A percentile compares a stretch with the other conserved stretches of the same genome.
These are phyloP conservation scores for Scutellaria galericulata DNA, from an alignment of 257 asterid genomes.

Conservation along the genomic window DNA sequence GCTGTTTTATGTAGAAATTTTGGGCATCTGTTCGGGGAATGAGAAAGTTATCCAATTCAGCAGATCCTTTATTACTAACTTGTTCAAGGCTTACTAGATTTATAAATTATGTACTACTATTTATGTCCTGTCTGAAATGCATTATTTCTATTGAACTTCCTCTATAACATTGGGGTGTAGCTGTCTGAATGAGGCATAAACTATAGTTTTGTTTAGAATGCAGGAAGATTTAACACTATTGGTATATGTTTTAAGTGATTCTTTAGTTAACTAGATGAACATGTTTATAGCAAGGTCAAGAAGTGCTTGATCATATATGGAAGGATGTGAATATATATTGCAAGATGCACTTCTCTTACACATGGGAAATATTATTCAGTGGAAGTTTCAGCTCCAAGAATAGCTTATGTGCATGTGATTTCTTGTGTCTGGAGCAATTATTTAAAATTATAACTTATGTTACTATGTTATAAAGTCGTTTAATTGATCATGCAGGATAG, in stretches of 20 bases:
- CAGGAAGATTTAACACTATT: neutral
- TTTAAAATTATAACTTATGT: neutral
- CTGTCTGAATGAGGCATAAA: constrained; percentile 12
- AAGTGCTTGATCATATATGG: constrained; percentile 12
- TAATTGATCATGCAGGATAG: constrained; percentile 8
- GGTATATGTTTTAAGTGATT: neutral
- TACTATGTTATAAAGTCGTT: neutral
- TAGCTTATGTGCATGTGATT: neutral
- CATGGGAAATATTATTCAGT: constrained; percentile 1
- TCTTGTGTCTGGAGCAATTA: neutral
- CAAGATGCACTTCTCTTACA: constrained; percentile 1
- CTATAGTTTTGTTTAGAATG: neutral
- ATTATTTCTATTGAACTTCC: neutral
- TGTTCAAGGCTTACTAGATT: neutral
- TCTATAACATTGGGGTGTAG: neutral
- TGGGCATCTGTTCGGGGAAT: neutral
- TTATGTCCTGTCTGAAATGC: neutral
- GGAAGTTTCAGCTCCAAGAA: constrained; percentile 5
- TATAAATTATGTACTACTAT: neutral
- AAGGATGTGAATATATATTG: constrained; percentile 4
- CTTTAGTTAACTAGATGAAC: neutral
- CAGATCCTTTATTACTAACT: neutral
- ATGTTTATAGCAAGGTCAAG: neutral
- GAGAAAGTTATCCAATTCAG: constrained; percentile 7
- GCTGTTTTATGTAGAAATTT: neutral